Base-by-base conservation (phyloP, 768 basidiomycete species). In the Dioszegia aurantiaca region DNA sequence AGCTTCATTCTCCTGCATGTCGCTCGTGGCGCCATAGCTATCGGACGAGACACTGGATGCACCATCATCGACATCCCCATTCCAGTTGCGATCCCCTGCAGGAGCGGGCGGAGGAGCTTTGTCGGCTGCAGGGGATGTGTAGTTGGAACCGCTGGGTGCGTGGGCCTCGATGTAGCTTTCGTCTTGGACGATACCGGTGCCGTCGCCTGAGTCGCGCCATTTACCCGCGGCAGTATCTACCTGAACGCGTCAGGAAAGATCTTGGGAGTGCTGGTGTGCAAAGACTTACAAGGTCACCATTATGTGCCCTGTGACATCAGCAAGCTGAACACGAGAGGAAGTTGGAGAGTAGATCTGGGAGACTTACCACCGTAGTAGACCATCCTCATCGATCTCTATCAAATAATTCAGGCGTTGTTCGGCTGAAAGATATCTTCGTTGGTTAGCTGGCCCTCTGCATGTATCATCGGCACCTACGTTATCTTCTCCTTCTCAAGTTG, bases 351-450 rank as follows among this genome's bases (percentile, higher is more conserved):
- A 19, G 44, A 63, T 42, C 6, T 44, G 9, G 19, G 44, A 27
- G 3, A 54, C 67, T 55, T 16, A 66, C 70, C 71, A 73, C 58
- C 68, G 27, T 11, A 73, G 27, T 21, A 48, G 48, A 4, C 86
- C 86, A 19, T 81, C 74, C 0, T 72, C 60, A 60, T 83, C 82
- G 41, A 86, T 80, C 40, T 80, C 80, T 52, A 84, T 82, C 2
- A 87, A 79, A 64, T 87, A 87, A 66, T 87, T 87, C 23, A 85
- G 73, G 11, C 85, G 77, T 74, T 86, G 84, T 64, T 85, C 83
- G 2, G 79, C 78, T 1, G 83, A 83, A 0, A 86, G 79, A 67
- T 85, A 86, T 19, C 82, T 84, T 23, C 59, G n/a, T 33, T 1
- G 14, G 43, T 21, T 9, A 24, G 36, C 40, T 17, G 8, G 2